Percentiles rank a stretch among this genome's conserved stretches.
phyloP scores from a whole-genome alignment of 2,329 filamentous ascomycete genomes.

The Fusarium austroafricanum region DNA sequence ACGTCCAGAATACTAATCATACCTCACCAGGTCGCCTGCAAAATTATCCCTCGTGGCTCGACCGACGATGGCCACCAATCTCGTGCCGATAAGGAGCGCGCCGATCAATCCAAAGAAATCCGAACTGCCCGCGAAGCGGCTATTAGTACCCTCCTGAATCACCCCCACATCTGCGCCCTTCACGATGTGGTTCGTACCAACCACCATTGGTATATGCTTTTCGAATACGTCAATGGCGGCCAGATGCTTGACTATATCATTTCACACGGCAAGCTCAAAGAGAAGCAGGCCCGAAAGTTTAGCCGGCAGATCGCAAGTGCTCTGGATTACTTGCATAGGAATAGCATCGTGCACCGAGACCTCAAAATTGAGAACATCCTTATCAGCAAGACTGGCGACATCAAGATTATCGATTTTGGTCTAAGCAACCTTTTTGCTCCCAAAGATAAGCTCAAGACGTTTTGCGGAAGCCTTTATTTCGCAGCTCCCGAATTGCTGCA shows the following conservation, averaged over 20 bases:
- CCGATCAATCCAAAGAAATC: conserved; percentile 96
- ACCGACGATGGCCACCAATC: conserved; percentile 84
- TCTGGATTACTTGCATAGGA: conserved; percentile 95
- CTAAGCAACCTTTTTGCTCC: conserved; percentile 96
- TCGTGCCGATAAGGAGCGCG: conserved; percentile 82
- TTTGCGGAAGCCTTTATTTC: conserved; percentile 98
- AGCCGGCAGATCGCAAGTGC: conserved; percentile 97
- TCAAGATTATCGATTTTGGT: conserved; percentile 99
- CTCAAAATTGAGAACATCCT: conserved; percentile 99
- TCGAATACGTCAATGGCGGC: conserved; percentile 97
- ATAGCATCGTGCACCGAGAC: conserved; percentile 97
- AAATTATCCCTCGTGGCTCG: conserved; percentile 93
- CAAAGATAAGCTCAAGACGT: conserved; percentile 87
- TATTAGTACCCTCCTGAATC: conserved; percentile 92
- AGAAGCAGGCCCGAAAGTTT: conserved; percentile 98
- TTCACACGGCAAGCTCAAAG: conserved; percentile 95
- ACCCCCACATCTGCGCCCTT: conserved; percentile 96
- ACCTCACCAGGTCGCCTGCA: conserved; percentile 79
- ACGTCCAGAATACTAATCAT: conserved; percentile 29
- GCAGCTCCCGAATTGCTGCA: conserved; percentile 94
- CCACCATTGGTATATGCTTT: conserved; percentile 99
- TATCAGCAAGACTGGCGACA: conserved; percentile 98
- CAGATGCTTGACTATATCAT: conserved; percentile 99
- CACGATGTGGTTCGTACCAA: conserved; percentile 95
- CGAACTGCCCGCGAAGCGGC: conserved; percentile 94